Percentiles rank a stretch among this genome's conserved stretches.
These are phyloP conservation scores for Smallanthus sonchifolius DNA, from an alignment of 129 eudicot genomes.

Conservation along the genomic window DNA sequence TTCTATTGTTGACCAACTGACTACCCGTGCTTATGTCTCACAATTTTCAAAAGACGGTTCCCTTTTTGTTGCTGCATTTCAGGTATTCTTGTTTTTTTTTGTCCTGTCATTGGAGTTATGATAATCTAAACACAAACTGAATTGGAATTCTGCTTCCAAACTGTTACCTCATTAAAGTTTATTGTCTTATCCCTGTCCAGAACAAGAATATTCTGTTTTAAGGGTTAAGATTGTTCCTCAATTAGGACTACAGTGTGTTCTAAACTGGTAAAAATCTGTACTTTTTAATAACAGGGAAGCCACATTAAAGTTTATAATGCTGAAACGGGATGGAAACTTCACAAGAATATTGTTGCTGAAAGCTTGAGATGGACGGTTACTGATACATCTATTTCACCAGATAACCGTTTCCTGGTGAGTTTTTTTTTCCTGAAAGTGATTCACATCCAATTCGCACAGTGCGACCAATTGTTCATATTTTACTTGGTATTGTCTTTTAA, in stretches of 20 bases:
- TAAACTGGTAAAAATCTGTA: not conserved
- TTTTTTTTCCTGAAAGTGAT: not conserved
- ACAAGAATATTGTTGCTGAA: constrained; percentile 69
- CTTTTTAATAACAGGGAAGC: constrained; percentile 65
- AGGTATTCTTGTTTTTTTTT: constrained; percentile 43
- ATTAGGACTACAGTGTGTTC: not conserved
- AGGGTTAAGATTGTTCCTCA: not conserved
- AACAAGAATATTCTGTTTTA: not conserved
- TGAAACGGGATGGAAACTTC: constrained; percentile 83
- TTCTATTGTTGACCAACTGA: constrained; percentile 66
- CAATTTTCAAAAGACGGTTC: constrained; percentile 92
- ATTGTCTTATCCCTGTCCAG: not conserved
- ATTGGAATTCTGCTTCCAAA: not conserved
- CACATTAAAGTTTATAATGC: constrained; percentile 76
- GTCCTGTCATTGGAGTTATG: not conserved
- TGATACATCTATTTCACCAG: constrained; percentile 91
- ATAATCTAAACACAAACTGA: not conserved
- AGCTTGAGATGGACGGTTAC: constrained; percentile 96
- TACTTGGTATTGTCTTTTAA: not conserved
- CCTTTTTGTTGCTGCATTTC: constrained; percentile 87
- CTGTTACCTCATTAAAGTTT: not conserved
- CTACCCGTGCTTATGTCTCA: constrained; percentile 72
- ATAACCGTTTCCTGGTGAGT: constrained; percentile 72
- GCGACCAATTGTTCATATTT: not conserved
- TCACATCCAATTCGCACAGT: not conserved